phyloP scores from a whole-genome alignment of 768 basidiomycete species.

The Pleurotus giganteus region DNA sequence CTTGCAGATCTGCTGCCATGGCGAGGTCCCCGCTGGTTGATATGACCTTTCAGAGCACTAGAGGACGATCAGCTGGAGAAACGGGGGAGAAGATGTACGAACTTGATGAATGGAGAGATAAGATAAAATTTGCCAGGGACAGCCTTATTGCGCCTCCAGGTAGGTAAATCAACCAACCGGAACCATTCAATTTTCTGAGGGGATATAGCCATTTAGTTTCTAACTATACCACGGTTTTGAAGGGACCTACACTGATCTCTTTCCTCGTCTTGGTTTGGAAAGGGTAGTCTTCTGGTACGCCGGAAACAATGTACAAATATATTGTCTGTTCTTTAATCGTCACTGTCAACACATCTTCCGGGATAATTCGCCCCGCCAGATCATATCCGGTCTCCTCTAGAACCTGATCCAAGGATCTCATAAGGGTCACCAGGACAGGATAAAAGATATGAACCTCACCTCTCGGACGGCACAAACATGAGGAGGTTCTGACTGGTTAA shows the following conservation, averaged over 20 bases:
- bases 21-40: slow-evolving; percentile 61
- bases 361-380: slow-evolving; percentile 62
- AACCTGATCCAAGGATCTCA: slow-evolving; percentile 52
- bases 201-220: slow-evolving; percentile 16
- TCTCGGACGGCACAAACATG: slow-evolving; percentile 88
- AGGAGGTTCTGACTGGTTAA: slow-evolving; percentile 89
- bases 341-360: slow-evolving; percentile 74
- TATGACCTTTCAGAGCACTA: slow-evolving; percentile 66
- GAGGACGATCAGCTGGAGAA: slow-evolving; percentile 4
- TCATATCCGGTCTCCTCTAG: slow-evolving; percentile 98
- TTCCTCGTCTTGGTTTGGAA: slow-evolving; percentile 96
- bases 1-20: slow-evolving; percentile 36
- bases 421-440: slow-evolving; percentile 2
- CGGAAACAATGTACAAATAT: slow-evolving; percentile 86
- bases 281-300: slow-evolving; percentile 81
- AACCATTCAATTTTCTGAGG: slow-evolving; percentile 96
- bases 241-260: slow-evolving; percentile 85
- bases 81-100: slow-evolving; percentile 21
- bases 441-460: slow-evolving; percentile 43
- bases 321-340: slow-evolving; percentile 89
- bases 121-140: slow-evolving; percentile 86
- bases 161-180: slow-evolving; percentile 81
- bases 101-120: slow-evolving; percentile 92
- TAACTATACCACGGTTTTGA: slow-evolving; percentile 6
- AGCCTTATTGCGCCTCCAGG: slow-evolving; percentile 81